phyloP scores from a whole-genome alignment of 2,329 filamentous ascomycete species.

The Emergomyces pasteurianus region DNA sequence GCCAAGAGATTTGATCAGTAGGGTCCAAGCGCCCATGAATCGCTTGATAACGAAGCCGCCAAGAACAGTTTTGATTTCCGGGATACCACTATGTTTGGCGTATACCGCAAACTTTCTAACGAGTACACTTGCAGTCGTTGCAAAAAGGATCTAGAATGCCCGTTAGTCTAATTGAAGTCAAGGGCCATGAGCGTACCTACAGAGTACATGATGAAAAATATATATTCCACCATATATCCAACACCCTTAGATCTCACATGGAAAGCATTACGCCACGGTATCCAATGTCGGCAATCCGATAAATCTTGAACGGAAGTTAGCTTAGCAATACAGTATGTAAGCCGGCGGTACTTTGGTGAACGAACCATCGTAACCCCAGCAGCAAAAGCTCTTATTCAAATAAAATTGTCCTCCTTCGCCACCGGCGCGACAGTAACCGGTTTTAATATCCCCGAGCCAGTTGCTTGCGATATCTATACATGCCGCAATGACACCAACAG shows the following conservation, averaged over 20 bases:
- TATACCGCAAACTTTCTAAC: conserved; percentile 92
- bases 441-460: conserved; percentile 88
- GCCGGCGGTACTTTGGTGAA: not conserved
- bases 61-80: conserved; percentile 98
- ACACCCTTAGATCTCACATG: conserved; percentile 54
- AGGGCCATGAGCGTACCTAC: conserved; percentile 38
- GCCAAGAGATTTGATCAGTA: conserved; percentile 86
- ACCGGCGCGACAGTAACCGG: conserved; percentile 69
- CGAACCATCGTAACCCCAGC: conserved; percentile 67
- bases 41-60: conserved; percentile 99
- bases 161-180: conserved; percentile 2
- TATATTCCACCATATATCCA: conserved; percentile 72
- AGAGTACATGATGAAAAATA: conserved; percentile 75
- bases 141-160: conserved; percentile 51
- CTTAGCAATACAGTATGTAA: conserved; percentile 1
- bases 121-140: conserved; percentile 66
- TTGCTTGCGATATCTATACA: conserved; percentile 81
- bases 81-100: conserved; percentile 96
- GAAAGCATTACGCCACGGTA: conserved; percentile 66
- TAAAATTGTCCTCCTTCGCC: conserved; percentile 79
- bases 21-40: conserved; percentile 81
- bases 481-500: conserved; percentile 74
- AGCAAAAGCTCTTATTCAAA: conserved; percentile 83
- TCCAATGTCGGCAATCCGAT: conserved; percentile 77
- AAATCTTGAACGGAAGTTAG: conserved; percentile 37